Evolutionary conservation across 805 yeast species (phyloP).

Genomic region (Scheffersomyces stipitis): DNA sequence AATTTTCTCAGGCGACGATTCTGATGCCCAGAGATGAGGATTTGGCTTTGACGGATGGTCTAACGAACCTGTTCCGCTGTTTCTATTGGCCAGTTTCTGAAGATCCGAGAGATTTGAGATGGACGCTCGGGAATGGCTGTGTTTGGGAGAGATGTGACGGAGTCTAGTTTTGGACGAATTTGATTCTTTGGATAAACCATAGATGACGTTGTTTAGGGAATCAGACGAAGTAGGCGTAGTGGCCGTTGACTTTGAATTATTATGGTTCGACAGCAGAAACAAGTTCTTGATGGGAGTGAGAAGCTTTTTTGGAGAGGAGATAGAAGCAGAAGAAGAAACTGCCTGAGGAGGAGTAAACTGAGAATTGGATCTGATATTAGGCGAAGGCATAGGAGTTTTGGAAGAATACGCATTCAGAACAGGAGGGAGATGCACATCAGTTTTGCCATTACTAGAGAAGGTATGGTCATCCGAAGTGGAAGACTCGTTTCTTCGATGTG

Average conservation of each 20-base stretch:
- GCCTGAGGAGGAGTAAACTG: slow-evolving; percentile 5
- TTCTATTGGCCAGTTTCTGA: not conserved
- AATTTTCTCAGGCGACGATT: no score
- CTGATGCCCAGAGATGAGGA: no score
- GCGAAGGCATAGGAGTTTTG: slow-evolving; percentile 3
- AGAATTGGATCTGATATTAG: slow-evolving; percentile 1
- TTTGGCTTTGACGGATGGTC: no score
- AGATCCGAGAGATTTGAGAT: not conserved
- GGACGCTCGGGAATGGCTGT: not conserved
- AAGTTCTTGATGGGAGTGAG: slow-evolving; percentile 26
- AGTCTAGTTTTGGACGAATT: no score
- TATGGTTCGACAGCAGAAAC: slow-evolving; percentile 17
- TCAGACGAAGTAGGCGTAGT: slow-evolving; percentile 7
- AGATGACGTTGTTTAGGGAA: slow-evolving; percentile 3
- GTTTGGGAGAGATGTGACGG: not conserved
- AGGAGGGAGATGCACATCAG: no score
- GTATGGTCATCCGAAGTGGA: slow-evolving; percentile 8
- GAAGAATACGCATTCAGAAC: not conserved
- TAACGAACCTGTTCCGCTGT: not conserved
- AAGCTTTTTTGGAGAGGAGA: slow-evolving; percentile 24
- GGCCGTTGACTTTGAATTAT: slow-evolving; percentile 9
- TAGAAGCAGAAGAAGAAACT: slow-evolving; percentile 1
- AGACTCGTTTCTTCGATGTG: slow-evolving; percentile 15
- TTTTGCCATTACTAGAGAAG: not conserved
- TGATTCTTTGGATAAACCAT: not conserved